phyloP scores from a whole-genome alignment of 805 yeast genomes.

The Dipodascopsis uninucleata region DNA sequence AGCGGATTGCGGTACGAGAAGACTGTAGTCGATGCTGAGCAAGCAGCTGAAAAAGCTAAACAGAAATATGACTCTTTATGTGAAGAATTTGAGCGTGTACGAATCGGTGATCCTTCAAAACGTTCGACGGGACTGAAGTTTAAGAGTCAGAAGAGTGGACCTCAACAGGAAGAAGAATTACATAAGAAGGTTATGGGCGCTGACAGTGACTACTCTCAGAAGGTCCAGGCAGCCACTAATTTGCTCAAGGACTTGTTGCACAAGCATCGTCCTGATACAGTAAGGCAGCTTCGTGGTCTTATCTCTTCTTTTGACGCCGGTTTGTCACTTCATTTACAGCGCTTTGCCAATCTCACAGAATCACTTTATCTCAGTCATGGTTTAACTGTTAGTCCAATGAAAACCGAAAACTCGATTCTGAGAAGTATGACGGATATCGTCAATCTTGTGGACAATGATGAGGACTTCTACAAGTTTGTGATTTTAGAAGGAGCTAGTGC shows the following conservation, averaged over 20 bases:
- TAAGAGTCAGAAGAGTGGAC: conserved; percentile 68
- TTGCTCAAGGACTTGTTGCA: conserved; percentile 68
- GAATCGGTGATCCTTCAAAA: conserved; percentile 76
- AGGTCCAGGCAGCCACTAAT: conserved; percentile 68
- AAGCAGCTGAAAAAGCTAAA: conserved; percentile 78
- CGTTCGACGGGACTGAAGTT: conserved; percentile 71
- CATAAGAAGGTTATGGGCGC: conserved; percentile 75
- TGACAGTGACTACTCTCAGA: conserved; percentile 79
- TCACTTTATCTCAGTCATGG: conserved; percentile 80
- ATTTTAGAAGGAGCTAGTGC: conserved; percentile 38
- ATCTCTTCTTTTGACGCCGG: conserved; percentile 88
- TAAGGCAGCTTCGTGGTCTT: conserved; percentile 67
- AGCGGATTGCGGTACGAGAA: conserved; percentile 78
- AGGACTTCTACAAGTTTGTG: conserved; percentile 70
- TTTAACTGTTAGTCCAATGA: conserved; percentile 72
- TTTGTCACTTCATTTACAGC: conserved; percentile 78
- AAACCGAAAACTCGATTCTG: conserved; percentile 43
- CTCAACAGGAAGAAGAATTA: conserved; percentile 86
- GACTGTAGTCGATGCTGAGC: conserved; percentile 77
- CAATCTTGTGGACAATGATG: conserved; percentile 74
- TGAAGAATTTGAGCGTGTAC: conserved; percentile 78
- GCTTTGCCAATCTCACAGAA: conserved; percentile 84
- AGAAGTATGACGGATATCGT: conserved; percentile 77
- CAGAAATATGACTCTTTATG: conserved; percentile 71
- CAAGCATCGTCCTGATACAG: conserved; percentile 72